Evolutionary conservation across 257 asterid species (phyloP).

Genomic region (Solanum appendiculatum): DNA sequence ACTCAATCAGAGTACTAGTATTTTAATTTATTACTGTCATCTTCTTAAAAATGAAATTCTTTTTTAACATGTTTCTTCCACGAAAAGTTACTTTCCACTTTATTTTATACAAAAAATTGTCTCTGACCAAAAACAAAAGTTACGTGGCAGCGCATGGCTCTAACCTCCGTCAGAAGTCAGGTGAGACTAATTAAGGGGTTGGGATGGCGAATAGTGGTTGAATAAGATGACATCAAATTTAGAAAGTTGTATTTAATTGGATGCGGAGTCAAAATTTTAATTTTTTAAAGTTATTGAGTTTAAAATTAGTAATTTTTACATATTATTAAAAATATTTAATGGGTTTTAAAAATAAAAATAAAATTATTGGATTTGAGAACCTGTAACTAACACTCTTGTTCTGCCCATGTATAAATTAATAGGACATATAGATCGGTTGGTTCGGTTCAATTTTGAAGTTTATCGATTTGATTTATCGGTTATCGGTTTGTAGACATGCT

Average conservation of each 20-base stretch:
- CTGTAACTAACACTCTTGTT: too few relatives aligned
- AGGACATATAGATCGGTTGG: too few relatives aligned
- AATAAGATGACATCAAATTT: neutral
- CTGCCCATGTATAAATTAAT: neutral
- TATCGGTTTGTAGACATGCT: too few relatives aligned
- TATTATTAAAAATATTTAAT: neutral
- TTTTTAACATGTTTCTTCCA: neutral
- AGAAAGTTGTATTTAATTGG: neutral
- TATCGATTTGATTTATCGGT: too few relatives aligned
- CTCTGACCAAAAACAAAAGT: neutral
- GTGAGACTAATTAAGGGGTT: neutral
- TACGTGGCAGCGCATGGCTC: neutral
- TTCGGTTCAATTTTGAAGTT: too few relatives aligned
- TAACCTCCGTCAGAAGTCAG: neutral
- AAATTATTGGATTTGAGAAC: too few relatives aligned
- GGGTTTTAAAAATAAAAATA: neutral
- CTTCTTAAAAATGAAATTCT: neutral
- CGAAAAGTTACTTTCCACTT: neutral
- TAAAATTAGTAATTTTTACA: neutral
- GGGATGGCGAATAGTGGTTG: neutral
- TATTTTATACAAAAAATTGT: neutral
- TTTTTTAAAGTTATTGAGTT: neutral
- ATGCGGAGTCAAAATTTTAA: neutral
- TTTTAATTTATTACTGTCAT: neutral
- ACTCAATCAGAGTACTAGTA: neutral